These are phyloP conservation scores for Butyriboletus loyo DNA, from an alignment of 768 basidiomycete genomes.

Conservation along the genomic window DNA sequence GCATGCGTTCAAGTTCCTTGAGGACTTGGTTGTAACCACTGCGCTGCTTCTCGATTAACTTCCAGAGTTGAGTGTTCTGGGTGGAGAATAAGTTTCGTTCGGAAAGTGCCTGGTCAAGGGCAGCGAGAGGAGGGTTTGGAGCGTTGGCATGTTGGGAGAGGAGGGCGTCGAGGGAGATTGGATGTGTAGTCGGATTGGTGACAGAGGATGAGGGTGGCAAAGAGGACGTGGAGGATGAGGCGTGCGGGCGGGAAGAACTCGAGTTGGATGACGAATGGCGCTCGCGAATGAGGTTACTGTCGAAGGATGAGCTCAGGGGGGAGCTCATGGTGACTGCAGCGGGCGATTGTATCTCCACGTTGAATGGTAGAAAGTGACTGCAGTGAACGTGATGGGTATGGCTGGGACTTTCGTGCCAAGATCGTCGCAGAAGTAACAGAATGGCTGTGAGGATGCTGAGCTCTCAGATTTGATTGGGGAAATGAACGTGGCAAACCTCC, in stretches of 20 bases:
- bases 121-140: conserved; percentile 51
- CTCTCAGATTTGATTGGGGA: not conserved
- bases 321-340: conserved; percentile 15
- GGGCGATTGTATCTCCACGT: not conserved
- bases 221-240: conserved; percentile 30
- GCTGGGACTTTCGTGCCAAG: not conserved
- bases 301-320: conserved; percentile 9
- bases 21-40: conserved; percentile 74
- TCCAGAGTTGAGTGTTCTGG: conserved; percentile 93
- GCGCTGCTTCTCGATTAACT: conserved; percentile 90
- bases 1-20: conserved; percentile 83
- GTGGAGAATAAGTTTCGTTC: conserved; percentile 79
- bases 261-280: conserved; percentile 22
- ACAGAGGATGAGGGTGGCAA: conserved; percentile 30
- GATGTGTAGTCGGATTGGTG: conserved; percentile 22
- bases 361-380: not conserved
- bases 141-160: conserved; percentile 52
- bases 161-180: conserved; percentile 51
- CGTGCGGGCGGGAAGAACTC: conserved; percentile 31
- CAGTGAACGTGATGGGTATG: not conserved
- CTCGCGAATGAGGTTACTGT: conserved; percentile 21
- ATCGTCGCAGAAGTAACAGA: not conserved
- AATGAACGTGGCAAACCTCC: not conserved
- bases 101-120: conserved; percentile 71
- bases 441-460: not conserved